Conservation (phyloP, 2,329 filamentous ascomycete genomes). For the Aspergillus oerlinghausenensis region DNA sequence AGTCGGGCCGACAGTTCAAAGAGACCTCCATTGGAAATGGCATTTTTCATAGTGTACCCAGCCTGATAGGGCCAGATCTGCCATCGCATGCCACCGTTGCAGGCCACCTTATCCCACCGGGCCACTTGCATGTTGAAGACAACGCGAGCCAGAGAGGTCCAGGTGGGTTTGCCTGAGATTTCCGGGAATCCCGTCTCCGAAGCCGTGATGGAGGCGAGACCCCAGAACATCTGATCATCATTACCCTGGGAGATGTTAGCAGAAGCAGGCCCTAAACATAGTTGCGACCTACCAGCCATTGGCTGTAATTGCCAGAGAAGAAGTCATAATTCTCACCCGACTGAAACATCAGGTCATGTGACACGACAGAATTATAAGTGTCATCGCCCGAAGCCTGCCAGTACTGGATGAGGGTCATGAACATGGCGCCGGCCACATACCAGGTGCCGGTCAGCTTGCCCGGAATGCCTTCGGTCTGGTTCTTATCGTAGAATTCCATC, state of each 20-base stretch:
- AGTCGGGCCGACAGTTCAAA: slow-evolving; percentile 73
- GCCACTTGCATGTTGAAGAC: neutral
- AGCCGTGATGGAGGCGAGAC: neutral
- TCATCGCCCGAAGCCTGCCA: slow-evolving; percentile 61
- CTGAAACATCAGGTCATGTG: slow-evolving; percentile 28
- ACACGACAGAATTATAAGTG: slow-evolving; percentile 56
- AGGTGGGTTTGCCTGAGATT: neutral
- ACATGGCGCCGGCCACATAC: slow-evolving; percentile 67
- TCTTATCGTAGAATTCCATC: slow-evolving; percentile 48
- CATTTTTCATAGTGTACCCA: slow-evolving; percentile 76
- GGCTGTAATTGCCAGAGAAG: slow-evolving; percentile 26
- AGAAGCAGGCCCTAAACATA: neutral
- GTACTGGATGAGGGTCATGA: slow-evolving; percentile 65
- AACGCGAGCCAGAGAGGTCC: neutral
- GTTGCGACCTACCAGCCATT: slow-evolving; percentile 10
- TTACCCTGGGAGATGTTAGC: neutral
- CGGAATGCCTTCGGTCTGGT: slow-evolving; percentile 44
- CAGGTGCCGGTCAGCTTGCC: slow-evolving; percentile 64
- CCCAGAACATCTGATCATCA: neutral
- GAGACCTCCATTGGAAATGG: slow-evolving; percentile 70
- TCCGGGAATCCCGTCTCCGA: neutral
- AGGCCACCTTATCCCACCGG: neutral
- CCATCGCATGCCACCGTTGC: slow-evolving; percentile 53
- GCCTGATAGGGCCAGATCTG: slow-evolving; percentile 74
- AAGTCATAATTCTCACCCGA: slow-evolving; percentile 24